phyloP scores from a whole-genome alignment of 2,329 filamentous ascomycete genomes.

The Colletotrichum musae region DNA sequence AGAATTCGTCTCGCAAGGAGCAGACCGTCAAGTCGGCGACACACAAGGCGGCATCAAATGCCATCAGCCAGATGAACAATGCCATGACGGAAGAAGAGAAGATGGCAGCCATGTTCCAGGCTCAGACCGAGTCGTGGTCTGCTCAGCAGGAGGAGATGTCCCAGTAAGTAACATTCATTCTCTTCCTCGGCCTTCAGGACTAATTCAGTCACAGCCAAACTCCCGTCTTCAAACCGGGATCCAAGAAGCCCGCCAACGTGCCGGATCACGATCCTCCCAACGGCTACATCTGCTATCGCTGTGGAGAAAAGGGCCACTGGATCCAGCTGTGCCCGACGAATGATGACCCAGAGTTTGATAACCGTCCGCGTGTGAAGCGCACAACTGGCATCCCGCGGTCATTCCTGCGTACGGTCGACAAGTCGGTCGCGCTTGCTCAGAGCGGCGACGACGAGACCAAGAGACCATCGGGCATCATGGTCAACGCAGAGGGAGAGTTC shows the following conservation, averaged over 20 bases:
- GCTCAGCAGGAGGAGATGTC: slow-evolving; percentile 95
- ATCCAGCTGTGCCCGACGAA: slow-evolving; percentile 99
- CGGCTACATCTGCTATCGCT: slow-evolving; percentile 96
- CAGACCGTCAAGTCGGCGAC: slow-evolving; percentile 70
- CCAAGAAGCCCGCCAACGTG: slow-evolving; percentile 80
- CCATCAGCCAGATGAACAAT: slow-evolving; percentile 77
- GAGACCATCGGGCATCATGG: slow-evolving; percentile 91
- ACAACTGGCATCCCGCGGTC: slow-evolving; percentile 97
- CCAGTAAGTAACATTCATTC: slow-evolving; percentile 66
- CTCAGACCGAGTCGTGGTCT: slow-evolving; percentile 92
- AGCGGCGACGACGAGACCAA: slow-evolving; percentile 85
- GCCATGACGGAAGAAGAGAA: slow-evolving; percentile 95
- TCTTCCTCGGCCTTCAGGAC: slow-evolving; percentile 30
- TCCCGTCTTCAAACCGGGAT: slow-evolving; percentile 70
- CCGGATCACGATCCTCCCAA: slow-evolving; percentile 94
- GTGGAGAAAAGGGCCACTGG: slow-evolving; percentile 98
- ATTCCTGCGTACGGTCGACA: slow-evolving; percentile 95
- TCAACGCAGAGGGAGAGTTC: slow-evolving; percentile 97
- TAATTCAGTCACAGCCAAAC: slow-evolving; percentile 68
- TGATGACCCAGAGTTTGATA: slow-evolving; percentile 95
- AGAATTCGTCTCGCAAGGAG: slow-evolving; percentile 80
- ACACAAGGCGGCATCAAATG: slow-evolving; percentile 69
- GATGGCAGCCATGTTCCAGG: slow-evolving; percentile 91
- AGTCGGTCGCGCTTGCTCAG: slow-evolving; percentile 81
- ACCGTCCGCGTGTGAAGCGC: slow-evolving; percentile 91